Evolutionary conservation across 2,329 filamentous ascomycete genomes (phyloP), one percentile per base, ranked within the genome.

Genomic region (Hawksworthiomyces lignivorus): DNA sequence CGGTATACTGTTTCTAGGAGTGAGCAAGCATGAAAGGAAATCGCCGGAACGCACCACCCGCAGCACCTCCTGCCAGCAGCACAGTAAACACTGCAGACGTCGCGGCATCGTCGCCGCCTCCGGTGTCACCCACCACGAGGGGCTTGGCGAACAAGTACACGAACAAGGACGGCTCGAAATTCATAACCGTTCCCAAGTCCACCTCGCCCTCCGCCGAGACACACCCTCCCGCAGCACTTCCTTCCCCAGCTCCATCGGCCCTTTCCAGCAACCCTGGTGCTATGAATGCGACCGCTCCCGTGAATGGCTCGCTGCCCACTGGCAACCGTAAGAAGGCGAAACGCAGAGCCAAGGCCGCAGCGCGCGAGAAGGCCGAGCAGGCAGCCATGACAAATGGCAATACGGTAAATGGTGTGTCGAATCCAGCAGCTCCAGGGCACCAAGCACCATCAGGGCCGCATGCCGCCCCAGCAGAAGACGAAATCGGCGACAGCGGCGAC

Each of bases 261-360:
- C 28, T 11, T 33, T 55, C 57, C 15, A 47, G 44, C n/a, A 17
- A 19, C 14, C 46, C 40, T 5, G 15, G 41, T 33, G 39, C 38
- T 6, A 10, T 12, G 3, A 17, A 27, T 5, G 30, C 14, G 26
- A 22, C 12, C 14, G 26, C 21, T 26, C 38, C 15, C 9, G 20
- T 27, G 46, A 48, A 33, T 57, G 33, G 31, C 35, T 9, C 42
- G 4, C 36, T 29, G 17, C 48, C 48, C 1, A 10, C 70, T 8
- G 82, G 89, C 39, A 96, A 95, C 65, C 80, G 86, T 58, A 96
- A 96, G 72, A 97, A 96, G 70, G 85, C 92, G 62, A 96, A 95
- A 72, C 80, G 89, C 52, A 78, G 89, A 51, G 83, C 86, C 58
- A 96, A 96, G 64, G 84, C 84, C 26, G 84, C 86, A 24, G 82